A percentile compares a stretch with the other conserved stretches of the same genome.
Evolutionary conservation across 441 rosid genomes (phyloP).

Genomic region (Metrosideros polymorpha): DNA sequence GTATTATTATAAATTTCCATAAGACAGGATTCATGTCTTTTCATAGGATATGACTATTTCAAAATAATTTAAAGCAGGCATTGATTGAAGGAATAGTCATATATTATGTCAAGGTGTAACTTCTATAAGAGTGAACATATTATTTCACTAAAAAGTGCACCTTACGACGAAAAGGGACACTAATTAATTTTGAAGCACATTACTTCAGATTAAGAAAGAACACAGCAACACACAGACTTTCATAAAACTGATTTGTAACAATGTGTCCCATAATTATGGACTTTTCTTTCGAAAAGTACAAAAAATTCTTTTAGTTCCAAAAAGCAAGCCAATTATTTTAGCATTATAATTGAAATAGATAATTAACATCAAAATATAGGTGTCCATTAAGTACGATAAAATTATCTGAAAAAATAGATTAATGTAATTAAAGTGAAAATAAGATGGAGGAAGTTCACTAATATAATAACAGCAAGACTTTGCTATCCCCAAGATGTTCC

Average conservation of each 20-base stretch:
- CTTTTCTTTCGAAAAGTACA: too few relatives aligned
- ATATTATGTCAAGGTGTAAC: too few relatives aligned
- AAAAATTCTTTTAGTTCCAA: neutral
- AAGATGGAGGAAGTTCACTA: neutral
- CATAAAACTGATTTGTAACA: neutral
- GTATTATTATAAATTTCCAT: neutral
- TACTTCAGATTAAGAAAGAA: neutral
- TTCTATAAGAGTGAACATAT: neutral
- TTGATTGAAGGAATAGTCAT: fast-evolving
- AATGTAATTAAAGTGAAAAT: neutral
- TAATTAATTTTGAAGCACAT: fast-evolving
- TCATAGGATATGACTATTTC: neutral
- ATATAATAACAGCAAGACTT: neutral
- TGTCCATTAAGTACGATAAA: neutral
- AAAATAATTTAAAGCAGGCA: fast-evolving
- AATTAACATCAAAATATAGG: neutral
- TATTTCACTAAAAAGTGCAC: neutral
- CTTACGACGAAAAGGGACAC: neutral
- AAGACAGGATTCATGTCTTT: fast-evolving
- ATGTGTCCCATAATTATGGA: neutral
- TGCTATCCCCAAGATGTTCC: too few relatives aligned
- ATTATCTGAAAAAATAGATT: neutral
- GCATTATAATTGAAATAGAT: neutral
- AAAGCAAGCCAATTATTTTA: neutral
- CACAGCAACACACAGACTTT: neutral